Evolutionary conservation across 129 eudicot species (phyloP).

Genomic region (Gnaphalium uliginosum): DNA sequence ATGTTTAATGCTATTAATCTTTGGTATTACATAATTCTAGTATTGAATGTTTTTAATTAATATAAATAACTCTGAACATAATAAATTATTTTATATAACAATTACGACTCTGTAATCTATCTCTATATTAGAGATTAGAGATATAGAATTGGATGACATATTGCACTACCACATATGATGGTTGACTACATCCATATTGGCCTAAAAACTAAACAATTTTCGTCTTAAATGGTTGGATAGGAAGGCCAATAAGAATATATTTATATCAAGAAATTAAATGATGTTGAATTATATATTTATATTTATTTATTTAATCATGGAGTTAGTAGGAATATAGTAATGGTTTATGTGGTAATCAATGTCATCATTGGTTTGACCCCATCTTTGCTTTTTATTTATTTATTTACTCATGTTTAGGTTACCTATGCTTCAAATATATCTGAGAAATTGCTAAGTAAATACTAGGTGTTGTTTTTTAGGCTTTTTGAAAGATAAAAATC

Average conservation of each 20-base stretch:
- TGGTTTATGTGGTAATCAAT: conserved; percentile 7
- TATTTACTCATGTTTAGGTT: background rate
- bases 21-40: too few species aligned
- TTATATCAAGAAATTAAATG: background rate
- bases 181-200: background rate
- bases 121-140: too few species aligned
- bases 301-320: background rate
- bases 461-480: background rate
- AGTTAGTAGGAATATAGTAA: conserved; percentile 20
- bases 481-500: background rate
- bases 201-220: background rate
- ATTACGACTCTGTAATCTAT: too few species aligned
- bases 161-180: background rate
- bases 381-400: conserved; percentile 14
- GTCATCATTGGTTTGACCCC: conserved; percentile 30
- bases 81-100: too few species aligned
- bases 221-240: too few species aligned
- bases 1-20: too few species aligned
- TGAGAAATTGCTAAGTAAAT: background rate
- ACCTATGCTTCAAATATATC: background rate
- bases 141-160: too few species aligned
- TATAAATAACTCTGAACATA: too few species aligned
- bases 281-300: background rate
- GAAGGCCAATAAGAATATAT: background rate
- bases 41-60: too few species aligned